Evolutionary conservation across 495 filamentous ascomycete species (phyloP), one percentile per base, ranked within the genome.

Genomic region (Penicillium verhagenii): DNA sequence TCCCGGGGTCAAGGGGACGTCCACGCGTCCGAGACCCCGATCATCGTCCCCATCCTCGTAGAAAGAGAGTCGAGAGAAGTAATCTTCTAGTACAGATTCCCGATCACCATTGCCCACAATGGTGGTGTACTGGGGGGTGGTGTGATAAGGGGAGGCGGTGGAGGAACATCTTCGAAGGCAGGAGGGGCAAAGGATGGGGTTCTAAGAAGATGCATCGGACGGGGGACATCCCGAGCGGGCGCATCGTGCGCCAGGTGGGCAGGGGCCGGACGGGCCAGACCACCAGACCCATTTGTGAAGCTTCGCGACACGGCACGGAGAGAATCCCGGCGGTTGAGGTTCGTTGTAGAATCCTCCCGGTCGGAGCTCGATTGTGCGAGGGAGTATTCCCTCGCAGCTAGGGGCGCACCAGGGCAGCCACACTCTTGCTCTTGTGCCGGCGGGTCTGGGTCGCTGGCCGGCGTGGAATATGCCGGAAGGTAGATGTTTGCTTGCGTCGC

Each of bases 141-240:
- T 0, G 92, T 96, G 50, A 90, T 70, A 29, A 94, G 66, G 2
- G 86, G 87, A 42, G 89, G 95, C 2, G 93, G 92, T n/a, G 93
- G 88, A 14, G 86, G 80, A 8, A 96, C 87, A 16, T 88, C 89
- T 52, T 96, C 89, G 59, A 97, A 98, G 0, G 92, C 80, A 1
- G 94, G 94, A 1, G 94, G 94, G 46, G 93, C 91, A 67, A 88
- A 95, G 0, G 90, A 94, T 0, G 95, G 95, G 4, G 80, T 77
- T n/a, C 94, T 86, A 18, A 97, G 67, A 5, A 97, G 79, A 70
- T 98, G 94, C 58, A 97, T 96, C 0, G 93, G 94, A 19, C 93
- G 72, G 39, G 65, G 63, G 13, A 55, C 40, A 1, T 57, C 57
- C 2, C 53, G 56, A 2, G 75, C 76, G 31, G 79, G 68, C 10